Percentiles rank a stretch among this genome's conserved stretches.
Conservation (phyloP, 164 flowering plant genomes). For the Euptelea pleiosperma region DNA sequence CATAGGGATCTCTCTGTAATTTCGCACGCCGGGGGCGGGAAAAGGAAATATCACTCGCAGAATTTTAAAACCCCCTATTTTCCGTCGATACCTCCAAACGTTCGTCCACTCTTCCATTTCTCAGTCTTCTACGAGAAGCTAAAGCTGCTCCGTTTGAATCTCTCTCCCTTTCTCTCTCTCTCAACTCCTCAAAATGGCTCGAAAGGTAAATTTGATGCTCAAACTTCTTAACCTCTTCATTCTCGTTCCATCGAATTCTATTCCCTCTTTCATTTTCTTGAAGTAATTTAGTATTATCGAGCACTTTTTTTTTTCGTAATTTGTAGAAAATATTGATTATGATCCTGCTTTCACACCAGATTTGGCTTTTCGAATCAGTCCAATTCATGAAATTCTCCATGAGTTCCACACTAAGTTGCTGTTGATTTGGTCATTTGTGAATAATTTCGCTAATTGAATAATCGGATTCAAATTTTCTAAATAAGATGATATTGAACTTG, state of each 20-base stretch:
- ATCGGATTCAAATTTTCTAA: neutral
- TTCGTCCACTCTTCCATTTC: neutral
- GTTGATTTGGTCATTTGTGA: neutral
- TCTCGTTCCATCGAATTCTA: neutral
- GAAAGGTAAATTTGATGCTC: slow-evolving; percentile 27
- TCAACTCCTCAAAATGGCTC: slow-evolving; percentile 32
- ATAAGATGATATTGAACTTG: neutral
- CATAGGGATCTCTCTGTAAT: neutral
- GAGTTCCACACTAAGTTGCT: neutral
- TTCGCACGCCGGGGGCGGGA: neutral
- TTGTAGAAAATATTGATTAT: too few relatives aligned
- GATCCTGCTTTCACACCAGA: too few relatives aligned
- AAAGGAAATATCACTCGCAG: neutral
- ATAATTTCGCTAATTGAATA: neutral
- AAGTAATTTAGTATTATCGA: neutral
- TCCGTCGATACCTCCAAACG: neutral
- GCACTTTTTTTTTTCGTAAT: neutral
- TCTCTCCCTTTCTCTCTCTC: slow-evolving; percentile 4
- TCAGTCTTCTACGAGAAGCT: slow-evolving; percentile 7
- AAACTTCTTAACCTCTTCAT: neutral
- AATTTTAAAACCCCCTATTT: slow-evolving; percentile 6
- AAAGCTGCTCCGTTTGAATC: too few relatives aligned
- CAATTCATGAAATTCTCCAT: too few relatives aligned
- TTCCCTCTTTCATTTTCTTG: neutral
- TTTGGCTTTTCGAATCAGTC: too few relatives aligned